Evolutionary conservation across 495 filamentous ascomycete genomes (phyloP).

Genomic region (Letharia columbiana): DNA sequence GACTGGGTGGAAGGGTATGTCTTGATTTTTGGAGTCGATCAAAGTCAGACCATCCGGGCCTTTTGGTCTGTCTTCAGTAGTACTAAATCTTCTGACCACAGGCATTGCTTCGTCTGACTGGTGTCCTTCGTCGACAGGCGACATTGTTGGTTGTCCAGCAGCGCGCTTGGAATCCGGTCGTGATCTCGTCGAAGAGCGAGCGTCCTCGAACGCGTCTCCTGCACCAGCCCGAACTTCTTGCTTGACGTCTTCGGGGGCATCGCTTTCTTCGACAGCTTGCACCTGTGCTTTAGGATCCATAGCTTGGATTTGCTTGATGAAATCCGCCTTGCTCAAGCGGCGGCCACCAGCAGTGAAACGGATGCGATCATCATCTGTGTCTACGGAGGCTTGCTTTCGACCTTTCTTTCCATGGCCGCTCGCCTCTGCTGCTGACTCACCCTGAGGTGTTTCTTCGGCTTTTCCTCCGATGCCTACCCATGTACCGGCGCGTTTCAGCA

Average conservation of each 20-base stretch:
- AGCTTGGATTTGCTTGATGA: constrained; percentile 72
- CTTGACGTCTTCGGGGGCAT: constrained; percentile 52
- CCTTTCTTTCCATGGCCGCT: constrained; percentile 29
- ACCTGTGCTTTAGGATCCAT: constrained; percentile 69
- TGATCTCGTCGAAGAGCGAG: constrained; percentile 6
- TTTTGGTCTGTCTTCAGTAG: constrained; percentile 22
- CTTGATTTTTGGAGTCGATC: constrained; percentile 27
- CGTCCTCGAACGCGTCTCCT: constrained; percentile 24
- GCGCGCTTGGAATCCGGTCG: constrained; percentile 4
- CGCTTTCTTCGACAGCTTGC: constrained; percentile 59
- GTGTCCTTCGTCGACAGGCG: constrained; percentile 11
- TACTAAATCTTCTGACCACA: constrained; percentile 22
- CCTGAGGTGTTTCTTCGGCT: constrained; percentile 27
- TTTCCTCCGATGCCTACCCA: constrained; percentile 50
- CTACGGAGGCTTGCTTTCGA: constrained; percentile 38
- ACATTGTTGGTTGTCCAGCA: neutral
- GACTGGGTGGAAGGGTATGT: constrained; percentile 40
- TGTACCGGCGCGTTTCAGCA: constrained; percentile 50
- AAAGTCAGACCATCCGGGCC: constrained; percentile 26
- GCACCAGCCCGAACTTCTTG: constrained; percentile 44
- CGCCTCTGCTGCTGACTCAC: constrained; percentile 9
- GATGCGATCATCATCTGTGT: constrained; percentile 65
- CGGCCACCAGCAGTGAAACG: constrained; percentile 78
- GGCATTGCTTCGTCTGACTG: constrained; percentile 19
- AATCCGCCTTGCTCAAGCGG: constrained; percentile 84